Evolutionary conservation across 1,284 basidiomycete species (phyloP).

Genomic region (Ceraceosorus bombacis): DNA sequence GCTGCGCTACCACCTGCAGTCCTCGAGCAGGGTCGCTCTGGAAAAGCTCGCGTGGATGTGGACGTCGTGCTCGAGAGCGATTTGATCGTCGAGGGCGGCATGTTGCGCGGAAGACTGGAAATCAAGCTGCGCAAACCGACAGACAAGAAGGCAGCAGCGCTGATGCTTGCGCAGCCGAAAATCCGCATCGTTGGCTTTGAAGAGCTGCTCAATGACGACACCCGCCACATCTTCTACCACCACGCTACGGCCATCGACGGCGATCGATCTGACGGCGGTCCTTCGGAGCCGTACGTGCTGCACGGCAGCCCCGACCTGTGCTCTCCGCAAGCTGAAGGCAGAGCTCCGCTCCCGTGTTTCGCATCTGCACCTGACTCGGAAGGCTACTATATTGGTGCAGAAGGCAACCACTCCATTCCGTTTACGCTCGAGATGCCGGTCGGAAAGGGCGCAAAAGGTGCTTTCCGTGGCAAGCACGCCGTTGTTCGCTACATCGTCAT

Average conservation of each 20-base stretch:
- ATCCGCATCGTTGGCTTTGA: conserved; percentile 82
- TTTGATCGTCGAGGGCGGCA: conserved; percentile 71
- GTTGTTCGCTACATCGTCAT: conserved; percentile 78
- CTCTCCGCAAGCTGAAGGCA: conserved; percentile 51
- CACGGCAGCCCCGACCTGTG: conserved; percentile 36
- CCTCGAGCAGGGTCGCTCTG: conserved; percentile 35
- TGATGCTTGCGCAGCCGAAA: conserved; percentile 71
- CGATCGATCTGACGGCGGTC: conserved; percentile 32
- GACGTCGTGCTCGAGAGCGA: conserved; percentile 73
- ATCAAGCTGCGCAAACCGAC: conserved; percentile 60
- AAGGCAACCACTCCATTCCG: conserved; percentile 64
- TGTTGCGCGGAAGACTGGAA: conserved; percentile 65
- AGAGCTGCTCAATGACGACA: conserved; percentile 57
- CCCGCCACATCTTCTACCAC: conserved; percentile 79
- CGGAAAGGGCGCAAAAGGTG: conserved; percentile 66
- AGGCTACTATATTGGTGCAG: conserved; percentile 57
- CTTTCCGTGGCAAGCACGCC: conserved; percentile 57
- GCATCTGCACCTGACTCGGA: conserved; percentile 57
- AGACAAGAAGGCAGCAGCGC: conserved; percentile 51
- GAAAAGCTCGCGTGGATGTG: conserved; percentile 68
- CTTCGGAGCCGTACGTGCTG: conserved; percentile 40
- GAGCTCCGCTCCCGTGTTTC: conserved; percentile 53
- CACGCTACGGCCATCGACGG: conserved; percentile 58
- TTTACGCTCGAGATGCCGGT: conserved; percentile 71
- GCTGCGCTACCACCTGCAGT: conserved; percentile 6